Percentiles rank a stretch among this genome's conserved stretches.
phyloP scores from a whole-genome alignment of 176 grass and related monocot species.

The Eremochloa ophiuroides region DNA sequence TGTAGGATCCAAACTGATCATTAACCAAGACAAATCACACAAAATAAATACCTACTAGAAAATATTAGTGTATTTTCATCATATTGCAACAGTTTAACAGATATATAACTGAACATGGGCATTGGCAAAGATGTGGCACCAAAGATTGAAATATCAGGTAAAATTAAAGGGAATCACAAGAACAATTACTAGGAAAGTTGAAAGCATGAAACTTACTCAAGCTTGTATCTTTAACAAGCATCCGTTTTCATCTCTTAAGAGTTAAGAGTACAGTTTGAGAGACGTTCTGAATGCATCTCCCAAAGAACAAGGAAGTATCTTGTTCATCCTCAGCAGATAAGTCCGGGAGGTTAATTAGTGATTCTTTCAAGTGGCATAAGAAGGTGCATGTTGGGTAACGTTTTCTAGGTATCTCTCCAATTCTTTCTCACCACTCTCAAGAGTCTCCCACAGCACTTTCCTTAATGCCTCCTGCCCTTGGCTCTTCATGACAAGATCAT shows the following conservation, averaged over 20 bases:
- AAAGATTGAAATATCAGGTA: neutral
- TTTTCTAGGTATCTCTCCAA: slow-evolving; percentile 59
- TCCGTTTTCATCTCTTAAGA: neutral
- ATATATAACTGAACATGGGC: slow-evolving; percentile 1
- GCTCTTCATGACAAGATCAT: slow-evolving; percentile 80
- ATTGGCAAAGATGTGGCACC: neutral
- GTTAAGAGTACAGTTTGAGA: slow-evolving; percentile 40
- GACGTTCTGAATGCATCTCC: slow-evolving; percentile 7
- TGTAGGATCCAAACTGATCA: slow-evolving; percentile 2
- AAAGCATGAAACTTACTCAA: slow-evolving; percentile 22
- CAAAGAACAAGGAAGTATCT: neutral
- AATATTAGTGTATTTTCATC: neutral
- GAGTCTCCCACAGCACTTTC: slow-evolving; percentile 48
- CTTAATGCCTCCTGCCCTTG: slow-evolving; percentile 59
- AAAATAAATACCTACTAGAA: slow-evolving; percentile 15
- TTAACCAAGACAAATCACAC: neutral
- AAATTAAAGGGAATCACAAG: slow-evolving; percentile 9
- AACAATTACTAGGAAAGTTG: neutral
- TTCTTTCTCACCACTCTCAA: slow-evolving; percentile 54
- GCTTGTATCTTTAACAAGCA: neutral
- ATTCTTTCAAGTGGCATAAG: slow-evolving; percentile 49
- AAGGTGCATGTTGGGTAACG: slow-evolving; percentile 39
- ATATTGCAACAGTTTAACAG: neutral
- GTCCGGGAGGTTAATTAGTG: neutral
- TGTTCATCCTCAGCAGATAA: slow-evolving; percentile 16